Evolutionary conservation across 177 flowering plant genomes (phyloP), one percentile per base, ranked within the genome.

Genomic region (Vitis hybrid): DNA sequence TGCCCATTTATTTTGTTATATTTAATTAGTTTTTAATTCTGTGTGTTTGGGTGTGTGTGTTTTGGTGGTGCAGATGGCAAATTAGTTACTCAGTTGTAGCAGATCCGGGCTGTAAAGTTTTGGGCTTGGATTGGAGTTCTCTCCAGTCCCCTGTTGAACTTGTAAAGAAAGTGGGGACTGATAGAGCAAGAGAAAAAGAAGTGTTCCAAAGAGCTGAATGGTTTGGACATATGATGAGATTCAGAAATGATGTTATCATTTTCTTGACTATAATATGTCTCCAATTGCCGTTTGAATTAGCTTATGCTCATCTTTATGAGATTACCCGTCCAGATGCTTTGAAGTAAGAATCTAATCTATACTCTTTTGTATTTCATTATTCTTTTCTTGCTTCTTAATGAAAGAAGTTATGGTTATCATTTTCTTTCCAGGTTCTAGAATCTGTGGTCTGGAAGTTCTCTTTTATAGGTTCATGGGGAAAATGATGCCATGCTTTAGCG

Each of bases 251-350:
- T 77, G 89, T 85, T 13, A 50, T 94, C 8, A 71, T 94, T 67
- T 85, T 94, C 76, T 26, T 84, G 74, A 89, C 92, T 70, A 91
- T 94, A 57, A 82, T 94, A 73, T 91, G 94, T 79, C 97, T 92
- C 75, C 99, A 94, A 80, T 74, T 94, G 78, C 99, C 99, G 10
- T 91, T 94, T 78, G 99, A 94, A 81, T 78, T 94, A 77, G 96
- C 92, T 13, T 94, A 90, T 87, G 99, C 97, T 72, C 94, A 94
- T 85, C 83, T 87, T 49, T 94, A 92, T 48, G 99, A 90, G 78
- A 76, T 84, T 73, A 69, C 86, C 14, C 69, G 55, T 1, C 80
- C 91, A 39, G 90, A 88, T 74, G 50, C 80, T 65, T 22, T 82
- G 26, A 94, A 85, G 98, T 94, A 85, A 84, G 85, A 60, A 67